Percentiles rank a stretch among this genome's conserved stretches.
Conservation (phyloP, 768 basidiomycete genomes). For the Kondoa malvinella region DNA sequence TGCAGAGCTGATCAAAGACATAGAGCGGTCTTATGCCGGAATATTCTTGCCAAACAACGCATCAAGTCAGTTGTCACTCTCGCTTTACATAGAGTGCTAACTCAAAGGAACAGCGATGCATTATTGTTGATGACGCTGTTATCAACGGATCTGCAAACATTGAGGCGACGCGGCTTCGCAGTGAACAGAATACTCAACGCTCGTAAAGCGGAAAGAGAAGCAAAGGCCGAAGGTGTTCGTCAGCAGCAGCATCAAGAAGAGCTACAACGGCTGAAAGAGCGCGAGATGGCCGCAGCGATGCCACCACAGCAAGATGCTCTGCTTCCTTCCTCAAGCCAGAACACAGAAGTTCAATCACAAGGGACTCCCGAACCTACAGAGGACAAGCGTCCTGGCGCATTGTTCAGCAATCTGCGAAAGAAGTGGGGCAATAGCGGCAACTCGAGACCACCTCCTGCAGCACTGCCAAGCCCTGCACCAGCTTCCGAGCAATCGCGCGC, state of each 20-base stretch:
- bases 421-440: too few relatives aligned
- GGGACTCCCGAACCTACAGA: background rate
- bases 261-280: constrained; percentile 32
- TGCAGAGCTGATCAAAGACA: too few relatives aligned
- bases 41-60: constrained; percentile 59
- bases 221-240: background rate
- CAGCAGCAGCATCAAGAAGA: background rate
- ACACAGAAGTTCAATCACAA: too few relatives aligned
- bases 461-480: background rate
- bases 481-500: background rate
- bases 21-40: constrained; percentile 60
- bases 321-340: too few relatives aligned
- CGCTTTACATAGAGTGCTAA: background rate
- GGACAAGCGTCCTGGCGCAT: background rate
- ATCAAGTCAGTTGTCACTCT: constrained; percentile 37
- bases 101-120: constrained; percentile 39
- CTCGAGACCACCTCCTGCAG: background rate
- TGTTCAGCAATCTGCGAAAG: background rate
- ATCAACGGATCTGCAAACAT: constrained; percentile 65
- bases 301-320: background rate
- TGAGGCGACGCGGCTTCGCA: constrained; percentile 72
- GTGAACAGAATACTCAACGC: constrained; percentile 82
- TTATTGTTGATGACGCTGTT: constrained; percentile 84
- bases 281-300: too few relatives aligned
- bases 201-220: constrained; percentile 47